phyloP scores from a whole-genome alignment of 2,329 filamentous ascomycete species.

The Sporothrix mexicana region DNA sequence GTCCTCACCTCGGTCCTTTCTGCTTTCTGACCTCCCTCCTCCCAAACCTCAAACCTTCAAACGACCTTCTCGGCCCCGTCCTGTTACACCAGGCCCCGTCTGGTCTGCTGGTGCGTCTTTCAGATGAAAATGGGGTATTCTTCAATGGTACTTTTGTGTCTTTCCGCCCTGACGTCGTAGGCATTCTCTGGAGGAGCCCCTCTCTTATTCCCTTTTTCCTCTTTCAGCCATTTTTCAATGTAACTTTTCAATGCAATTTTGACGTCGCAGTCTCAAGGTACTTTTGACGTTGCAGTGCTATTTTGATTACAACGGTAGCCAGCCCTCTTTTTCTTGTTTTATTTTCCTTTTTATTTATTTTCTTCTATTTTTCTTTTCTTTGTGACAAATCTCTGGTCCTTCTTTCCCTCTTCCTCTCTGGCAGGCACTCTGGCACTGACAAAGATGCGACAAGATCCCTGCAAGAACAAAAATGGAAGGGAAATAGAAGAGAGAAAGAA shows the following conservation, averaged over 20 bases:
- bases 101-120: too few relatives aligned
- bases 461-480: neutral
- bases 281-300: constrained; percentile 8
- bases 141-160: too few relatives aligned
- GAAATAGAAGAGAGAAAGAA: neutral
- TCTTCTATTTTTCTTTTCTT: neutral
- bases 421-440: too few relatives aligned
- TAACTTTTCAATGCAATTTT: too few relatives aligned
- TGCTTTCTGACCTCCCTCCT: neutral
- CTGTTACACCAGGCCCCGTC: too few relatives aligned
- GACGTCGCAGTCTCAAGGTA: neutral
- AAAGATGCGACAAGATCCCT: neutral
- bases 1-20: neutral
- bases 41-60: too few relatives aligned
- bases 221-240: too few relatives aligned
- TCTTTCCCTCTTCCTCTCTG: too few relatives aligned
- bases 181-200: neutral
- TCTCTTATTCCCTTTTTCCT: too few relatives aligned
- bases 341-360: neutral
- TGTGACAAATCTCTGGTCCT: neutral
- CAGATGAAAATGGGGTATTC: too few relatives aligned
- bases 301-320: neutral
- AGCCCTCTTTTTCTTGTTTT: too few relatives aligned
- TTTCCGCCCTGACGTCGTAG: neutral
- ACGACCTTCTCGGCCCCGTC: too few relatives aligned